Evolutionary conservation across 768 basidiomycete genomes (phyloP).

Genomic region (Psilocybe subaeruginosa): DNA sequence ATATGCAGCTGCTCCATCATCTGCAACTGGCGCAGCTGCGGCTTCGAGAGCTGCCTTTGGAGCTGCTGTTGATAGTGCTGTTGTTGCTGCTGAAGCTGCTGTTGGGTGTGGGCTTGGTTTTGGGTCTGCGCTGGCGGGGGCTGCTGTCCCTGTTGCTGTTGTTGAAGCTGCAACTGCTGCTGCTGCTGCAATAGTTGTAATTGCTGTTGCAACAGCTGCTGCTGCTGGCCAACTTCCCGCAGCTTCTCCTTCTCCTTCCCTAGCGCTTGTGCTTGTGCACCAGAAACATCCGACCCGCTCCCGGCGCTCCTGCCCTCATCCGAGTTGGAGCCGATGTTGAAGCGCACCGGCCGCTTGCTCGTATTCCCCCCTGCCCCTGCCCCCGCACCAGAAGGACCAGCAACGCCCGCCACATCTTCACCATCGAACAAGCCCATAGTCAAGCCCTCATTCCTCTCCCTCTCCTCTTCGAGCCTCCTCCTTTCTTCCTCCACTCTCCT

Average conservation of each 20-base stretch:
- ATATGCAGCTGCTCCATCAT: slow-evolving; percentile 20
- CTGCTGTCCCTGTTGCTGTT: slow-evolving; percentile 11
- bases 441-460: slow-evolving; percentile 1
- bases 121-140: slow-evolving; percentile 1
- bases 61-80: slow-evolving; percentile 10
- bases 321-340: slow-evolving; percentile 65
- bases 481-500: slow-evolving; percentile 4
- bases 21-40: slow-evolving; percentile 21
- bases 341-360: slow-evolving; percentile 31
- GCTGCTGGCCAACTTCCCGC: slow-evolving; percentile 6
- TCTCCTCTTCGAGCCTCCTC: slow-evolving; percentile 6
- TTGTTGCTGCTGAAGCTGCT: background rate
- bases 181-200: slow-evolving; percentile 9
- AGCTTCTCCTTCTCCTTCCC: slow-evolving; percentile 21
- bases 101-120: background rate
- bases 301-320: slow-evolving; percentile 50
- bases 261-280: slow-evolving; percentile 10
- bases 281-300: slow-evolving; percentile 33
- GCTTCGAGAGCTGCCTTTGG: slow-evolving; percentile 17
- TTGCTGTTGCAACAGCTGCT: slow-evolving; percentile 4
- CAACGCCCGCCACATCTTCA: background rate
- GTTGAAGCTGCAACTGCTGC: slow-evolving; percentile 10
- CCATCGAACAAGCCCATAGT: background rate
- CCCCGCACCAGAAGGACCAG: background rate
- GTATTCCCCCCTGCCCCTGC: background rate